Evolutionary conservation across 176 grass and related monocot genomes (phyloP).

Genomic region (Aegilops umbellulata): DNA sequence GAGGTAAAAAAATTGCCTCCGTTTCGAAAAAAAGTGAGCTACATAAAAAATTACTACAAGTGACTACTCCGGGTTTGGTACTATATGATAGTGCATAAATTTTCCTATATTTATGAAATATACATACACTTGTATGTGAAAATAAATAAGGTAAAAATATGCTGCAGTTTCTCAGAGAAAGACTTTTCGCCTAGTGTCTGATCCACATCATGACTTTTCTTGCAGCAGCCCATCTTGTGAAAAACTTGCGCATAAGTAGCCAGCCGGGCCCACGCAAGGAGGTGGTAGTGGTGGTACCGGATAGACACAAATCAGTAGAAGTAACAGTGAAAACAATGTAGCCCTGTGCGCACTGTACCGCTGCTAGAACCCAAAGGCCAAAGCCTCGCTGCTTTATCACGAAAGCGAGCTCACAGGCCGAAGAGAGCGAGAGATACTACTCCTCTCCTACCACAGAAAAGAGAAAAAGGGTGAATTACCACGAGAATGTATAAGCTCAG

Average conservation of each 20-base stretch:
- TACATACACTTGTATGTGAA: too few species aligned
- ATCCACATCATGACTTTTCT: not conserved
- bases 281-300: not conserved
- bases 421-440: not conserved
- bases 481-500: not conserved
- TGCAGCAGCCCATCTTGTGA: not conserved
- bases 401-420: conserved; percentile 29
- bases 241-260: not conserved
- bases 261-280: not conserved
- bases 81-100: too few species aligned
- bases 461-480: conserved; percentile 13
- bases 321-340: conserved; percentile 6
- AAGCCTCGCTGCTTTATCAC: conserved; percentile 31
- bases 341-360: not conserved
- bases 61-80: too few species aligned
- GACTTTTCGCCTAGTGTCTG: not conserved
- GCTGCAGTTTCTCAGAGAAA: not conserved
- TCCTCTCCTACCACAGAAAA: not conserved
- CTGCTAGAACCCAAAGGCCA: not conserved
- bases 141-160: too few species aligned
- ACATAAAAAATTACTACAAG: too few species aligned
- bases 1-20: too few species aligned
- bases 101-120: too few species aligned
- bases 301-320: not conserved
- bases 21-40: too few species aligned